Base-by-base conservation (phyloP, 306 rosid genomes). In the Vigna trinervia region DNA sequence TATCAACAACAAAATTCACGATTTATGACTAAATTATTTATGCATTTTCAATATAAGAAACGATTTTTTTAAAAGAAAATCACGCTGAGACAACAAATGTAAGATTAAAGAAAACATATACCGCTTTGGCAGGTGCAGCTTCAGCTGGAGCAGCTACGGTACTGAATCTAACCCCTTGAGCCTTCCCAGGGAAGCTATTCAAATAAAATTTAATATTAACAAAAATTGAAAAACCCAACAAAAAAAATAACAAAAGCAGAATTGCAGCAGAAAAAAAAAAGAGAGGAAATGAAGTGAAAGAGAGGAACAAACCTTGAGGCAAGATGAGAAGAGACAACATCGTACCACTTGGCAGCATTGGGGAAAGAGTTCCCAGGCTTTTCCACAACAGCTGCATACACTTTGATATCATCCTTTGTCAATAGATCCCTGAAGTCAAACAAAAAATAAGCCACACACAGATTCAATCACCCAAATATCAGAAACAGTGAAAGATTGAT, bases 331-430 rank as follows among this genome's bases (percentile, higher is more conserved):
- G 98, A 87, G 59, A 93, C 88, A n/a, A 43, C 68, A 53, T 83
- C 83, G 83, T 87, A 91, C 98, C 98, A 93, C 80, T 48, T 84
- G 76, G 87, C 76, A 32, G 85, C 97, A 86, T 85, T 83, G 45
- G 90, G 82, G 20, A 81, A 84, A 65, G 91, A 64, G 5, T 48
- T 77, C 5, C 81, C 83, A 0, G 97, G 95, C 88, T 84, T 88
- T 73, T 63, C 88, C 52, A 32, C 28, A 78, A 93, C 93, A 41
- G 87, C 86, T 10, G 89, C 92, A 75, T 74, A 93, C 4, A 91
- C 98, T 84, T 89, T 93, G 51, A 93, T 72, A 64, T 93, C 98
- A 83, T 93, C 97, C 81, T 87, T 88, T 2, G 98, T 88, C 75
- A 93, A 84, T 20, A 79, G 80, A 74, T 87, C 86, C 72, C 98